Conservation (phyloP, 768 basidiomycete genomes). For the Pisolithus tinctorius region DNA sequence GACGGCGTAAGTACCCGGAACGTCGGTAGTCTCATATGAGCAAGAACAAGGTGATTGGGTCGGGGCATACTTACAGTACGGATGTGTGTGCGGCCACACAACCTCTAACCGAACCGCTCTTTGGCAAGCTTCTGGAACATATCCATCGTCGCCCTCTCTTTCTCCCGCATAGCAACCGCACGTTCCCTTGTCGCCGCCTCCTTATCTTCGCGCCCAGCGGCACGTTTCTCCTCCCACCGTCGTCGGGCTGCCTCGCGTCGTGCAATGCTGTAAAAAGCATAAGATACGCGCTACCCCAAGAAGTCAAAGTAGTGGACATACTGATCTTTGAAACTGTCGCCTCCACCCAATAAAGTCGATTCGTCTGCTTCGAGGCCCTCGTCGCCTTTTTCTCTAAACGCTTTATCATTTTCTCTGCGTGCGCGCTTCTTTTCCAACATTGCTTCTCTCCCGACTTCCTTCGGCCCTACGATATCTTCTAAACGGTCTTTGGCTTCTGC, state of each 20-base stretch:
- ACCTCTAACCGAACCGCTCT: constrained; percentile 65
- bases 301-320: constrained; percentile 28
- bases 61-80: no score
- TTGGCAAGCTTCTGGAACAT: constrained; percentile 93
- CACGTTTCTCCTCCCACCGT: constrained; percentile 50
- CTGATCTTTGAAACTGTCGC: constrained; percentile 77
- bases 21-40: not conserved
- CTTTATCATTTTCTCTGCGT: constrained; percentile 60
- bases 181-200: constrained; percentile 51
- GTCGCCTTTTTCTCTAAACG: constrained; percentile 67
- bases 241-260: constrained; percentile 65
- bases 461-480: constrained; percentile 78
- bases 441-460: constrained; percentile 73
- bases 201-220: constrained; percentile 40
- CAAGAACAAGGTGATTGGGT: no score
- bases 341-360: constrained; percentile 71
- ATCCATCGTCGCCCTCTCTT: constrained; percentile 91
- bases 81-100: no score
- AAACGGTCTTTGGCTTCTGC: constrained; percentile 59
- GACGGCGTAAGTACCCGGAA: not conserved
- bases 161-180: constrained; percentile 56
- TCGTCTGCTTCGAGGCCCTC: constrained; percentile 78
- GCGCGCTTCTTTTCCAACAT: constrained; percentile 83
- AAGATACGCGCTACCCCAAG: not conserved
- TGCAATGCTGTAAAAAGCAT: constrained; percentile 49